These are phyloP conservation scores for Verticillium nonalfalfae DNA, from an alignment of 2,329 filamentous ascomycete species.

Conservation along the genomic window DNA sequence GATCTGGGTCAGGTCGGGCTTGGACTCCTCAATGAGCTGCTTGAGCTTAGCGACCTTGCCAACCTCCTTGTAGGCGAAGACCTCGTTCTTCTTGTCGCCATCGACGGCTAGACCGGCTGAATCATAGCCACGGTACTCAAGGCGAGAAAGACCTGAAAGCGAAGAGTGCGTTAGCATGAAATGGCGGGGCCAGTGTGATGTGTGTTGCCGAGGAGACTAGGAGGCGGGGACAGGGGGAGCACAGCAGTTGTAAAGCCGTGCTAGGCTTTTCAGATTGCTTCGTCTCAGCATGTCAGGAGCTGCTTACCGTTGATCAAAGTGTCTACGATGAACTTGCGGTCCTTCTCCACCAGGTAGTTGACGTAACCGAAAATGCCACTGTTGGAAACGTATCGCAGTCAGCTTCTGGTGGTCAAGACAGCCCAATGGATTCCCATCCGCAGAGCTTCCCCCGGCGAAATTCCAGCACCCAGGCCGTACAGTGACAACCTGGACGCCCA, in stretches of 20 bases:
- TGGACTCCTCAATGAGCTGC: conserved; percentile 78
- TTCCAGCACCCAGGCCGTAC: background rate
- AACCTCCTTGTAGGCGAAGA: conserved; percentile 96
- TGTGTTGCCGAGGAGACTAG: background rate
- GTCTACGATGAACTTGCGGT: conserved; percentile 91
- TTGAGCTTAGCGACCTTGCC: conserved; percentile 98
- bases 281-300: conserved; percentile 11
- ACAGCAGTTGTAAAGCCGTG: background rate
- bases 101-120: conserved; percentile 94
- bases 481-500: background rate
- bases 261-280: background rate
- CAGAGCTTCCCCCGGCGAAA: background rate
- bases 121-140: conserved; percentile 98
- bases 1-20: conserved; percentile 81
- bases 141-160: conserved; percentile 72
- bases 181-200: background rate
- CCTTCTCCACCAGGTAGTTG: conserved; percentile 99
- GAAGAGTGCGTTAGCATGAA: conserved; percentile 2
- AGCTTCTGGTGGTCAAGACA: conserved; percentile 1
- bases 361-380: conserved; percentile 98
- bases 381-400: conserved; percentile 5
- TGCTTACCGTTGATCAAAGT: conserved; percentile 88
- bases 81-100: conserved; percentile 98
- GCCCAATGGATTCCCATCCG: background rate
- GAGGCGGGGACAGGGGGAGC: background rate